These are phyloP conservation scores for Lithospermum erythrorhizon DNA, from an alignment of 257 asterid species.

Conservation along the genomic window DNA sequence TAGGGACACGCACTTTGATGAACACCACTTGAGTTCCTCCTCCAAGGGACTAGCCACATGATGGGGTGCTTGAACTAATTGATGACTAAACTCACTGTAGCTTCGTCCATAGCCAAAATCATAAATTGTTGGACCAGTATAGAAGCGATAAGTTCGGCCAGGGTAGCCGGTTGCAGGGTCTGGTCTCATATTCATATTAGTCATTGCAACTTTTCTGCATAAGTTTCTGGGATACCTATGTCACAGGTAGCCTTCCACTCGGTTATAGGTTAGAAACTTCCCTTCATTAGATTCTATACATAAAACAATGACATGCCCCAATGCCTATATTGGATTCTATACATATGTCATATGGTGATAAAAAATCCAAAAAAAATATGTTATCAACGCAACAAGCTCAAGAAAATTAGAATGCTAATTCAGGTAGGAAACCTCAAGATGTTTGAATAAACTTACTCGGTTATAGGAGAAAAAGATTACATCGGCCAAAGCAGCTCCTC, in stretches of 20 bases:
- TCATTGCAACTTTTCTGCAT: conserved; percentile 55
- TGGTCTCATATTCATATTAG: conserved; percentile 79
- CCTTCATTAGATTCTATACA: neutral
- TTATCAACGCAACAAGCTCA: too few species aligned
- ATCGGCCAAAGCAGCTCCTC: conserved; percentile 79
- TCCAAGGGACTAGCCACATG: conserved; percentile 23
- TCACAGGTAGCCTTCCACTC: conserved; percentile 84
- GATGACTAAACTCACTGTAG: conserved; percentile 35
- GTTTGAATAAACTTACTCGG: conserved; percentile 67
- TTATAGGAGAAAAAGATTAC: conserved; percentile 53
- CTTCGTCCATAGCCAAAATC: conserved; percentile 67
- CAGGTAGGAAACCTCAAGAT: neutral
- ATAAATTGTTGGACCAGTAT: conserved; percentile 55
- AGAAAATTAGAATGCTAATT: too few species aligned
- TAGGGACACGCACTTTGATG: conserved; percentile 28
- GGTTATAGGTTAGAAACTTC: neutral
- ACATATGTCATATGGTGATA: neutral
- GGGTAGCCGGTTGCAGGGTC: conserved; percentile 57
- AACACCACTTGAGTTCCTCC: conserved; percentile 33
- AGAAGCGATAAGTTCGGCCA: conserved; percentile 69
- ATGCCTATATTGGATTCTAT: too few species aligned
- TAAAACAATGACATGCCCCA: too few species aligned
- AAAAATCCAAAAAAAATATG: neutral
- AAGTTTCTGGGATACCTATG: conserved; percentile 88
- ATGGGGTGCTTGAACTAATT: conserved; percentile 35